Base-by-base conservation (phyloP, 2,329 filamentous ascomycete species). In the Claviceps arundinis region DNA sequence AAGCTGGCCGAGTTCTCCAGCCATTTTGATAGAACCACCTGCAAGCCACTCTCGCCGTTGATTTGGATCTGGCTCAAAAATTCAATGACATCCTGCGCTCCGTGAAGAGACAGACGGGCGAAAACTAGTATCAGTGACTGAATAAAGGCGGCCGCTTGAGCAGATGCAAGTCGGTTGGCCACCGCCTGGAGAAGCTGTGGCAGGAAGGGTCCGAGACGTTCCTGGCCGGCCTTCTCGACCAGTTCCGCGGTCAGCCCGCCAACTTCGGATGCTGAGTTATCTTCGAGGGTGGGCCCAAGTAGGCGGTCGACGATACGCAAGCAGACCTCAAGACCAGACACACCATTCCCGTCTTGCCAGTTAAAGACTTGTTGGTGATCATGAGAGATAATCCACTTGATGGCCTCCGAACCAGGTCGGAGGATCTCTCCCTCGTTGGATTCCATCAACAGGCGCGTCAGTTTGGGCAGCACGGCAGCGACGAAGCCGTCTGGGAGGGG, bases 101-200 rank as follows among this genome's bases (percentile, higher is more conserved):
- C 89, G 48, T 86, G 81, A 14, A 97, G 76, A 9, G 89, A 91
- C 8, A 98, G 75, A 45, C 91, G 82, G 2, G 91, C 93, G 67
- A 98, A 98, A 1, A 98, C 93, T 5, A 97, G 76, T 51, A 95
- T 96, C 49, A 98, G 73, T 51, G 89, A 95, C 69, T 98, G 93
- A 56, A 98, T 97, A 64, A 98, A 94, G 7, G 85, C 82, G 0
- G 91, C 87, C 47, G 89, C 83, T 56, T 89, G 78, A 2, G 93
- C 93, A 5, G 85, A 87, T 5, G 84, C 85, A 16, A 98, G 76
- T 54, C 93, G 82, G 49, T 83, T 82, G 3, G 93, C 93, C 16
- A 98, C 91, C 17, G 91, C 93, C 60, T 85, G 83, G 4, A 98
- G 77, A 22, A 98, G 81, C 65, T 95, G 88, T 42, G 87, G 83